Conservation (phyloP, 352 stramenopile species). For the Phytopythium chamaehyphon region DNA sequence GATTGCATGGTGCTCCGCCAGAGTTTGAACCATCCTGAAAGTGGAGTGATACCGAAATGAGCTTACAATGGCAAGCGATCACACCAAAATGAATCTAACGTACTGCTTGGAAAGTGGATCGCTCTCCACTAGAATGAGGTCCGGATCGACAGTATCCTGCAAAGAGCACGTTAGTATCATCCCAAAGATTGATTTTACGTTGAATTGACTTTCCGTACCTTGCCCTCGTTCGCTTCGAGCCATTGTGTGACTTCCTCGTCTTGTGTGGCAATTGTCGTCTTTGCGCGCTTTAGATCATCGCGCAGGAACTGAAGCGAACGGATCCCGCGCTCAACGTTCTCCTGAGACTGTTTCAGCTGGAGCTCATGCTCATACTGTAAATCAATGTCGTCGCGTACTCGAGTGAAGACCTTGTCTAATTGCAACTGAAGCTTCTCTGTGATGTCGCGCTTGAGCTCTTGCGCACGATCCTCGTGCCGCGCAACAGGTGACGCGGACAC, state of each 20-base stretch:
- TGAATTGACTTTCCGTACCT: slow-evolving; percentile 21
- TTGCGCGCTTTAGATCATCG: slow-evolving; percentile 53
- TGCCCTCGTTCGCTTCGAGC: slow-evolving; percentile 74
- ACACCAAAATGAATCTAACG: slow-evolving; percentile 12
- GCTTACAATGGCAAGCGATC: not conserved
- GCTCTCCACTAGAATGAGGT: slow-evolving; percentile 73
- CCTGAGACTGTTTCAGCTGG: slow-evolving; percentile 71
- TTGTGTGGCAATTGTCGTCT: slow-evolving; percentile 47
- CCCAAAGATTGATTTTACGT: not conserved
- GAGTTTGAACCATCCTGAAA: slow-evolving; percentile 62
- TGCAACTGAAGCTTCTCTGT: slow-evolving; percentile 79
- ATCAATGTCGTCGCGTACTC: slow-evolving; percentile 84
- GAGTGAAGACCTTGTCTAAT: slow-evolving; percentile 73
- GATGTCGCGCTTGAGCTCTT: slow-evolving; percentile 59
- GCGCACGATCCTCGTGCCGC: slow-evolving; percentile 36
- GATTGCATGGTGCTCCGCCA: slow-evolving; percentile 86
- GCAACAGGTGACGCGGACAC: not conserved
- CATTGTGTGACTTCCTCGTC: slow-evolving; percentile 57
- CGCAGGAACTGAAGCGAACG: slow-evolving; percentile 71
- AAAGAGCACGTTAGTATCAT: not conserved
- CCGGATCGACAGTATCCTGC: slow-evolving; percentile 68
- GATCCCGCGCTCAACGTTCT: slow-evolving; percentile 71
- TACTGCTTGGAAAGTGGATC: slow-evolving; percentile 83
- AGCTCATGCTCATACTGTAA: slow-evolving; percentile 85
- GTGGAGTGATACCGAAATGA: not conserved